phyloP scores from a whole-genome alignment of 495 filamentous ascomycete species.

The Hypoxylon intermedium region DNA sequence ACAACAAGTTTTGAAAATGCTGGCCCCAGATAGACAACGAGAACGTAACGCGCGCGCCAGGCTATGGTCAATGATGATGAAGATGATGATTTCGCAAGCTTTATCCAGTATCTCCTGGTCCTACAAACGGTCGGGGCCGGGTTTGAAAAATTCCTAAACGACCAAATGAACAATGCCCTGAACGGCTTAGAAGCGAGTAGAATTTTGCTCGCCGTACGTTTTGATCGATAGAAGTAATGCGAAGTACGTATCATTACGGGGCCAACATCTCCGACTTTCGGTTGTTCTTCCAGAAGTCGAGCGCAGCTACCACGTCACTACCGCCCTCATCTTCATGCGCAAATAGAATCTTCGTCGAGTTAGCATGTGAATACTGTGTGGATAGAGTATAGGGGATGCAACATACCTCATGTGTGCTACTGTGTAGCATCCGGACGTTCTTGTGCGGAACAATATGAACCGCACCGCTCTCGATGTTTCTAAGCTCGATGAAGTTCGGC shows the following conservation, averaged over 20 bases:
- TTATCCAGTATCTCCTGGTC: constrained; percentile 38
- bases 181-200: constrained; percentile 7
- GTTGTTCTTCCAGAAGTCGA: constrained; percentile 92
- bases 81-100: constrained; percentile 18
- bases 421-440: constrained; percentile 97
- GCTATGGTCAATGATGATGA: constrained; percentile 5
- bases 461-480: constrained; percentile 89
- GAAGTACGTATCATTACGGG: constrained; percentile 13
- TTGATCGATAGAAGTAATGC: constrained; percentile 13
- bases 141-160: constrained; percentile 9
- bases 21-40: constrained; percentile 21
- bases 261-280: constrained; percentile 47
- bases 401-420: constrained; percentile 91
- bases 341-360: constrained; percentile 55
- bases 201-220: constrained; percentile 4
- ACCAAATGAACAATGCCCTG: constrained; percentile 17
- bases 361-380: constrained; percentile 4
- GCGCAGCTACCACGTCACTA: constrained; percentile 89
- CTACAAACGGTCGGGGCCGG: constrained; percentile 20
- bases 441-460: constrained; percentile 94
- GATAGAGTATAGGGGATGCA: constrained; percentile 29
- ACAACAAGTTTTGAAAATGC: constrained; percentile 24
- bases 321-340: constrained; percentile 97
- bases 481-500: constrained; percentile 96
- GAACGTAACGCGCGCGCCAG: constrained; percentile 3